A percentile compares a stretch with the other conserved stretches of the same genome.
These are phyloP conservation scores for Pelargonium myrrhifolium DNA, from an alignment of 441 rosid species.

Conservation along the genomic window DNA sequence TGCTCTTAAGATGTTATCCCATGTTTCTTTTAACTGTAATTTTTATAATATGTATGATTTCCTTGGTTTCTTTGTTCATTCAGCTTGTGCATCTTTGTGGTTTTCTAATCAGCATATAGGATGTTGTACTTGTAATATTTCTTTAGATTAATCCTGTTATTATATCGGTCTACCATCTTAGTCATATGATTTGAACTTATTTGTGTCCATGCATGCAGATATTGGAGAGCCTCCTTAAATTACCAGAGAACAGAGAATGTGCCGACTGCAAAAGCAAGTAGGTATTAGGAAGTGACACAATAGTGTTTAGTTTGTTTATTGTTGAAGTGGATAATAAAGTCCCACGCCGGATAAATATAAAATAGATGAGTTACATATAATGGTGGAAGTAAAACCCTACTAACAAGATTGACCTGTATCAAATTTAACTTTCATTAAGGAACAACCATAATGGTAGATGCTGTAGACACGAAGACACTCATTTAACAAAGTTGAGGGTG, in stretches of 20 bases:
- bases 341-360: no score
- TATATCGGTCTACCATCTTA: background rate
- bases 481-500: background rate
- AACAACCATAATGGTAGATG: background rate
- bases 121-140: background rate
- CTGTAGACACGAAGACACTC: background rate
- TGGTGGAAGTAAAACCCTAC: no score
- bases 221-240: constrained; percentile 22
- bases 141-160: background rate
- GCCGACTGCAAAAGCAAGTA: constrained; percentile 29
- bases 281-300: background rate
- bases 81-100: background rate
- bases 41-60: background rate
- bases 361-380: no score
- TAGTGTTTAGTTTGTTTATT: background rate
- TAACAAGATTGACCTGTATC: no score
- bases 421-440: background rate
- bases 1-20: background rate
- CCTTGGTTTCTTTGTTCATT: background rate
- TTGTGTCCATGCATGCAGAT: constrained; percentile 12
- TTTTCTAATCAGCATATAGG: background rate
- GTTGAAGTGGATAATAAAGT: no score
- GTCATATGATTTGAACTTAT: background rate
- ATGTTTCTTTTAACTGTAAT: background rate
- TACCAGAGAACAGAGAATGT: constrained; percentile 27